Evolutionary conservation across 352 stramenopile genomes (phyloP), one percentile per base, ranked within the genome.

Genomic region (Thalassiosira delicatula): DNA sequence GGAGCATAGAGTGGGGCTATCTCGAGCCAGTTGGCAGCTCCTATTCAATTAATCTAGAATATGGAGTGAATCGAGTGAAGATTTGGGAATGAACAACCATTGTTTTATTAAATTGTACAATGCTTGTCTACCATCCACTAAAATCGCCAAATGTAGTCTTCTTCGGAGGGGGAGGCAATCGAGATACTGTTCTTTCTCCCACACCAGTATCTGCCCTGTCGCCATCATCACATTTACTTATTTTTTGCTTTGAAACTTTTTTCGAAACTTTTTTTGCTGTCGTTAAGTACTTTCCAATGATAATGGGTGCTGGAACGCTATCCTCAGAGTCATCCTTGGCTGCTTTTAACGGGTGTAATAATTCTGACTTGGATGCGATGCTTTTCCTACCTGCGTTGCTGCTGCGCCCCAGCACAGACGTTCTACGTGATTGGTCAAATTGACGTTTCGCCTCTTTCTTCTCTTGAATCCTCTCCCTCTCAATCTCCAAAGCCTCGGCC

Each of bases 381-480:
- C 33, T 56, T 11, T 42, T 63, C 23, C 11, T 42, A 42, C 51
- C 27, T 29, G 72, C n/a, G n/a, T n/a, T 32, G 11, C 25, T 59
- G 60, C 51, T 76, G 29, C 25, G 51, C n/a, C 57, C 69, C 33
- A 80, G 61, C 27, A 59, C 66, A 25, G 42, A 76, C 44, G 61
- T 56, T 59, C 66, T 63, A 7, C 40, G 68, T 66, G 81, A 78
- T 56, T 66, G 67, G 54, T 66, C 12, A 32, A 40, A 66, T 56
- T 78, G 19, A 30, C 44, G 30, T 42, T 84, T 86, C 25, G 74
- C 77, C 35, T 85, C 66, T 40, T 78, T 81, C 27, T 71, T 60
- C 51, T 89, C 84, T 73, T 81, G 33, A 44, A 92, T 85, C 54
- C 90, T 84, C 61, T 78, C 11, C n/a, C 80, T 37, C 69, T 94